Conservation (phyloP, 73 alveolate species). For the Loxodes magnus region DNA sequence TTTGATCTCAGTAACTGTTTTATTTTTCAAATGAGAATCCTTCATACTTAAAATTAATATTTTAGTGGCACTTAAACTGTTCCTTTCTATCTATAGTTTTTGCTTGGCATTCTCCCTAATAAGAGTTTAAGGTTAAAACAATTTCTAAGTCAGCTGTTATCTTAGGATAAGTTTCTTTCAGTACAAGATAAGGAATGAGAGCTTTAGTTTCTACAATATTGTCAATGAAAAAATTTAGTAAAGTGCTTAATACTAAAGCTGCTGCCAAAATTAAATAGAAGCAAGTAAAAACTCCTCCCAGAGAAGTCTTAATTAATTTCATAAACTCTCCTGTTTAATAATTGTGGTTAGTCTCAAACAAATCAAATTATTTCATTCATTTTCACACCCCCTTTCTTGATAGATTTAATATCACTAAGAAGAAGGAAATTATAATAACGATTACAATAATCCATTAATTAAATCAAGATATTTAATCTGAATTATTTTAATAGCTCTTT, state of each 20-base stretch:
- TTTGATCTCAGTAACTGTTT: too few relatives aligned
- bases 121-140: background rate
- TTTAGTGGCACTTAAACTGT: background rate
- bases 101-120: slow-evolving; percentile 1
- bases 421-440: background rate
- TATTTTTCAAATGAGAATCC: too few relatives aligned
- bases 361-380: slow-evolving; percentile 3
- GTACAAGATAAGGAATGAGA: background rate
- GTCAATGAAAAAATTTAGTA: background rate
- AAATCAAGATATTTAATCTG: background rate
- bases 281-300: slow-evolving; percentile 2
- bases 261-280: background rate
- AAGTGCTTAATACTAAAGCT: background rate
- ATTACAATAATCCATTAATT: background rate
- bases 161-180: background rate
- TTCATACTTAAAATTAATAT: too few relatives aligned
- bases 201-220: slow-evolving; percentile 11
- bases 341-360: slow-evolving; percentile 2
- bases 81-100: background rate
- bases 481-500: background rate
- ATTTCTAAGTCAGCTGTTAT: background rate
- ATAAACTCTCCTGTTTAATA: background rate
- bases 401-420: background rate
- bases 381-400: background rate
- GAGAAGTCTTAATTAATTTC: background rate